Evolutionary conservation across 176 grass and related monocot genomes (phyloP).

Genomic region (Echinochloa phyllopogon): DNA sequence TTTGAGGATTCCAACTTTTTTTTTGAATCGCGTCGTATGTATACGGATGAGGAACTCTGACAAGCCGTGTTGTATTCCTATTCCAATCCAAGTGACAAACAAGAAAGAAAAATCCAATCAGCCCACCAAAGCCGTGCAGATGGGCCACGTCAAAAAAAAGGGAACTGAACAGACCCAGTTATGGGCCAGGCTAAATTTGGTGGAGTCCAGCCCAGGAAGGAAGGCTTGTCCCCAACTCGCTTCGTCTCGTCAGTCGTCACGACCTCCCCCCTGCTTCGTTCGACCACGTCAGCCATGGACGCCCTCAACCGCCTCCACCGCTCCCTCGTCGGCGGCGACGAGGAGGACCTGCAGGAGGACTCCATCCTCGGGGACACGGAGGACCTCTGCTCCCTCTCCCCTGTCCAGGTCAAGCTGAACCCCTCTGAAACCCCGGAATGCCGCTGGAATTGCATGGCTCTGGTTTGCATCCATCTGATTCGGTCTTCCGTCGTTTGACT

Average conservation of each 20-base stretch:
- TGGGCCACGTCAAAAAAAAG: no score
- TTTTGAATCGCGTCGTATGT: no score
- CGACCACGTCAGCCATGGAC: conserved; percentile 60
- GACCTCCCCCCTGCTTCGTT: neutral
- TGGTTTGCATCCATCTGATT: conserved; percentile 31
- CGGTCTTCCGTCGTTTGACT: conserved; percentile 34
- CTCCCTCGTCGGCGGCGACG: conserved; percentile 64
- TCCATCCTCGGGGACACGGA: conserved; percentile 66
- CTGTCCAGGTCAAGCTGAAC: conserved; percentile 61
- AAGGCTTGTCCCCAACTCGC: neutral
- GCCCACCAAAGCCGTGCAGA: no score
- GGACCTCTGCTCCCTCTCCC: conserved; percentile 66
- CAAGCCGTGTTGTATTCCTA: no score
- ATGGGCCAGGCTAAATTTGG: neutral
- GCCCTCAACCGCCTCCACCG: conserved; percentile 69
- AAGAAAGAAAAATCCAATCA: no score
- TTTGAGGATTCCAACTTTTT: no score
- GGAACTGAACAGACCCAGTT: neutral
- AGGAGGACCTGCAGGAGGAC: conserved; percentile 61
- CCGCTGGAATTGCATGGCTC: neutral
- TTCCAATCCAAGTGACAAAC: no score
- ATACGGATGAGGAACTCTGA: no score
- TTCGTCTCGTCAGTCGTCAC: no score
- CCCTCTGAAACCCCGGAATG: conserved; percentile 14
- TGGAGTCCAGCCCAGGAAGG: neutral